Evolutionary conservation across 805 yeast species (phyloP).

Genomic region (Kodamaea hsintzibuensis): DNA sequence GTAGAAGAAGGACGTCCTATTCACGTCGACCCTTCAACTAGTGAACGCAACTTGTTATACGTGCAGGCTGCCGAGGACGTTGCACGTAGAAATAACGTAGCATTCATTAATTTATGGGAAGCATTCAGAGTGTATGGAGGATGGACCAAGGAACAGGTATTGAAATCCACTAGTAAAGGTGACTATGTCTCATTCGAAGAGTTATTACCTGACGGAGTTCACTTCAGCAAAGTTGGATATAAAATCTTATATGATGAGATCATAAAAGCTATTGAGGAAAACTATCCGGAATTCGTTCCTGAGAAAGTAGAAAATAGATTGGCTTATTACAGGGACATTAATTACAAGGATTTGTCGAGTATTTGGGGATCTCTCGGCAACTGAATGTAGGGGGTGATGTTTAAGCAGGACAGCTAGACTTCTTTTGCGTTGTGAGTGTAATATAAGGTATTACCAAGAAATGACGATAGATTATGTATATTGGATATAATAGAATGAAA

Average conservation of each 20-base stretch:
- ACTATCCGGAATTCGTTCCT: slow-evolving; percentile 1
- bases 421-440: too few species aligned
- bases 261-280: background rate
- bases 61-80: slow-evolving; percentile 49
- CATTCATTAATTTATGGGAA: slow-evolving; percentile 58
- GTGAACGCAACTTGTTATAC: slow-evolving; percentile 33
- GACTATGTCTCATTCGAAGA: background rate
- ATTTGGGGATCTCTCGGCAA: background rate
- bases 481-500: too few species aligned
- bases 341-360: background rate
- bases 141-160: slow-evolving; percentile 38
- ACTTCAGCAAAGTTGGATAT: background rate
- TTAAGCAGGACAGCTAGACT: too few species aligned
- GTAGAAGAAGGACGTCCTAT: background rate
- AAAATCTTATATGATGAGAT: slow-evolving; percentile 3
- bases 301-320: background rate
- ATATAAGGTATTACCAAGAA: too few species aligned
- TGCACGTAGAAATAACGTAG: slow-evolving; percentile 48
- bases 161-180: slow-evolving; percentile 15
- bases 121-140: slow-evolving; percentile 37
- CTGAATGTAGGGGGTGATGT: background rate
- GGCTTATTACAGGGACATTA: background rate
- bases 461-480: too few species aligned
- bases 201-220: slow-evolving; percentile 4
- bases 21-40: slow-evolving; percentile 9